Base-by-base conservation (phyloP, 352 stramenopile species). In the Phytopythium aichiense region DNA sequence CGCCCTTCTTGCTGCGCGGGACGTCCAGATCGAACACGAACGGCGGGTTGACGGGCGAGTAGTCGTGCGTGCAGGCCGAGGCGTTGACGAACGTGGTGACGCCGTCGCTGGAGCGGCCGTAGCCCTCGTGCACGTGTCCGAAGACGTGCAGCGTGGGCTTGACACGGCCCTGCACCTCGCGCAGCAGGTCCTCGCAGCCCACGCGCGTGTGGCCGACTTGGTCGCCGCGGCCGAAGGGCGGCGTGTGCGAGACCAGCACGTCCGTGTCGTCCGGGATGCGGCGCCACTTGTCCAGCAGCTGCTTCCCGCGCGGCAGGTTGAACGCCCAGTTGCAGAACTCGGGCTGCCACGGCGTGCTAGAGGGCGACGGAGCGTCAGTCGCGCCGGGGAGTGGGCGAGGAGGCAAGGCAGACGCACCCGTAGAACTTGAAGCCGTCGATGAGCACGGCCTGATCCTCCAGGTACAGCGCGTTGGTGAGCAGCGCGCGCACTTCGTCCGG, bases 101-200 rank as follows among this genome's bases (percentile, higher is more conserved):
- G 28, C 82, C 84, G 70, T 95, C 81, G 12, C 61, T 76, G 20
- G 71, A 87, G 13, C 68, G 65, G 42, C 91, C 91, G 63, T 94
- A 92, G 37, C 79, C 82, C 71, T 97, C 85, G 60, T 97, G 91
- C 52, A 98, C 91, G 58, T 98, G 91, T 2, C 91, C 91, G 71
- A 96, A 98, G 12, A 98, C 81, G 64, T 96, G 84, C 51, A 94
- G 71, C 42, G 77, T 72, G 18, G 89, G 89, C 43, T 71, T 72
- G 53, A 96, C 74, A 23, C 86, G 69, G 5, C 65, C 60, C 53
- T 91, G 76, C 42, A 97, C 77, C 55, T 94, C 73, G 5, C 56
- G 37, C 30, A 94, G 52, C 20, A 98, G 64, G 60, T 95, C 84
- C 13, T 76, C 74, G 62, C 87, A 95, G 31, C 91, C 91, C 30